Base-by-base conservation (phyloP, 352 stramenopile genomes). In the Globisporangium sylvaticum region DNA sequence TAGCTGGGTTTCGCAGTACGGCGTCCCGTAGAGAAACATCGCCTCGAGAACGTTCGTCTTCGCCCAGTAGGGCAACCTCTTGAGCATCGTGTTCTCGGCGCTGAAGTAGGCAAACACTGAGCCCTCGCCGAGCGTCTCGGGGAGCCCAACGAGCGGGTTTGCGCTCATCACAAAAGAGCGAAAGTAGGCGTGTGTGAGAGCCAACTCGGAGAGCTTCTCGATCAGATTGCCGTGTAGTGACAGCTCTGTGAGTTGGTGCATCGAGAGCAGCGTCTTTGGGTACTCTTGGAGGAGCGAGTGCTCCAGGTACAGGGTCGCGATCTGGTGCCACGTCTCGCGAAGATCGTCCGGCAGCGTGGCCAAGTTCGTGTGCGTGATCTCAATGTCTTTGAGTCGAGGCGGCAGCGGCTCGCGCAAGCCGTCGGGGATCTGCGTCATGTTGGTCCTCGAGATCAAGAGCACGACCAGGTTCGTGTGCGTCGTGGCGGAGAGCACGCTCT, bases 251-350 rank as follows among this genome's bases (percentile, higher is more conserved):
- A 18, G 34, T 12, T 31, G 10, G 4, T 44, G 37, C 37, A 63
- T 7, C 12, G 18, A 25, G 20, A 67, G 50, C 22, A 67, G 31
- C 9, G 18, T 29, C n/a, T 22, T 20, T 10, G 62, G 29, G 50
- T 62, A 67, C 50, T 52, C 48, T 20, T 25, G 57, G 18, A 77
- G 34, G 7, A 48, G 53, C 32, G 60, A 29, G 52, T 74, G 54
- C 37, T 77, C 71, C 18, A 44, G 37, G 12, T 44, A 20, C 37
- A 44, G 37, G 37, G 37, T 44, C 9, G 37, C 37, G 37, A 44
- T 14, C 37, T 44, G 37, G 3, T 12, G 37, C 37, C 37, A 44
- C 4, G 37, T 20, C 4, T 44, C 37, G 14, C 18, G 37, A 15
- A 44, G 37, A 44, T 44, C 37, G 37, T 44, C 37, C 12, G 37